These are phyloP conservation scores for Cytospora schulzeri DNA, from an alignment of 2,329 filamentous ascomycete species.

Conservation along the genomic window DNA sequence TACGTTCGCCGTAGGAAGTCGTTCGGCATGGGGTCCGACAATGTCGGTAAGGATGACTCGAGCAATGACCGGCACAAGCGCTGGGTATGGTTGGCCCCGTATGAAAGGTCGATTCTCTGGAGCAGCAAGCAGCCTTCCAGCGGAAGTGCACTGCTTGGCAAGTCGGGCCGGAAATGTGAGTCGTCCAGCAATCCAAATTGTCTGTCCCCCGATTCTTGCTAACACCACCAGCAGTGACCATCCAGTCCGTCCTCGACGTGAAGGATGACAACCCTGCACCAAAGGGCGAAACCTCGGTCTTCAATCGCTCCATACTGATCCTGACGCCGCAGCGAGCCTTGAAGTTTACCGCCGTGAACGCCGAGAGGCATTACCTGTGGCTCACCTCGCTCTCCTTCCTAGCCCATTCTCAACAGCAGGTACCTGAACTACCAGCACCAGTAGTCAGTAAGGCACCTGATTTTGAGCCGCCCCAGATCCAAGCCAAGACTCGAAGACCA, in stretches of 20 bases:
- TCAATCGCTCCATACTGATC: slow-evolving; percentile 93
- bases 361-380: slow-evolving; percentile 93
- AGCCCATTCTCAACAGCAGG: slow-evolving; percentile 80
- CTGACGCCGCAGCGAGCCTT: slow-evolving; percentile 89
- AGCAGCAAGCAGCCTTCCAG: slow-evolving; percentile 94
- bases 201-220: slow-evolving; percentile 20
- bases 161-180: slow-evolving; percentile 92
- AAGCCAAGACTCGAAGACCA: slow-evolving; percentile 49
- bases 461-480: slow-evolving; percentile 48
- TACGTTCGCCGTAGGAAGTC: slow-evolving; percentile 87
- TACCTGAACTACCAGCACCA: slow-evolving; percentile 64
- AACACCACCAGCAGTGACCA: slow-evolving; percentile 66
- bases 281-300: slow-evolving; percentile 66
- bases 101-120: slow-evolving; percentile 96
- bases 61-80: slow-evolving; percentile 85
- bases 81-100: slow-evolving; percentile 98
- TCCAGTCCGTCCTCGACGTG: slow-evolving; percentile 96
- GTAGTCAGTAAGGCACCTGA: slow-evolving; percentile 55
- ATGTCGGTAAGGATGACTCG: slow-evolving; percentile 69
- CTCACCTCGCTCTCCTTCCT: slow-evolving; percentile 92
- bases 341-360: slow-evolving; percentile 85
- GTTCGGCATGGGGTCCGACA: slow-evolving; percentile 73
- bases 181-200: slow-evolving; percentile 2
- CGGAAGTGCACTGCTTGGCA: slow-evolving; percentile 86
- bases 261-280: slow-evolving; percentile 89